Evolutionary conservation across 305 asterid genomes (phyloP), one percentile per base, ranked within the genome.

Genomic region (Petunia hybrid): DNA sequence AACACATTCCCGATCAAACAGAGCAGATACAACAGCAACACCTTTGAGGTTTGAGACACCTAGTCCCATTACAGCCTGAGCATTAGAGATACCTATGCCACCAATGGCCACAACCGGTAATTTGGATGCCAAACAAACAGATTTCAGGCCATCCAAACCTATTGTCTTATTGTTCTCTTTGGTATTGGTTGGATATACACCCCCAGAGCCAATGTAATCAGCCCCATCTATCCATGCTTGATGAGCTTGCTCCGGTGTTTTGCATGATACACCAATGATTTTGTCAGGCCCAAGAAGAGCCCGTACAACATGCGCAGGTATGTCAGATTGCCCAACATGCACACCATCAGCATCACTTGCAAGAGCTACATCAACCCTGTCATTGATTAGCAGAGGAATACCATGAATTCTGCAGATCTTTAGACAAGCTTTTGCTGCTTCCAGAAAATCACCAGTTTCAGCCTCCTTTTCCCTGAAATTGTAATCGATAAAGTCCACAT

Each of bases 31-130:
- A 75, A 96, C 98, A 8, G 98, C 99, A 76, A 96, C 95, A 14
- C 99, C 98, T 86, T 87, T 79, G 59, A 96, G 87, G 84, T 87
- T 91, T 4, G 91, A 91, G 1, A 84, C 85, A 14, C 89, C 94
- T 36, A 91, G 63, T 79, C 80, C 92, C 97, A 95, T 85, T 62
- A 95, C 97, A 36, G 86, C 77, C 55, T 61, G 84, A 4, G 85
- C 95, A 79, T 94, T 96, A 22, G 97, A 87, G 48, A 79, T 42
- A 66, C 91, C 97, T 31, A 96, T 91, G 39, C 99, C 99, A 4
- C 99, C 99, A 35, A 96, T 96, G 9, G 92, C 99, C 57, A 96
- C 99, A 74, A 94, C 97, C 31, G 99, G 98, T 85, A 96, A 80
- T 91, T 90, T 91, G 63, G 99, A 94, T 46, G 86, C 84, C 82